Base-by-base conservation (phyloP, 2,329 filamentous ascomycete species). In the Claviceps sp. region DNA sequence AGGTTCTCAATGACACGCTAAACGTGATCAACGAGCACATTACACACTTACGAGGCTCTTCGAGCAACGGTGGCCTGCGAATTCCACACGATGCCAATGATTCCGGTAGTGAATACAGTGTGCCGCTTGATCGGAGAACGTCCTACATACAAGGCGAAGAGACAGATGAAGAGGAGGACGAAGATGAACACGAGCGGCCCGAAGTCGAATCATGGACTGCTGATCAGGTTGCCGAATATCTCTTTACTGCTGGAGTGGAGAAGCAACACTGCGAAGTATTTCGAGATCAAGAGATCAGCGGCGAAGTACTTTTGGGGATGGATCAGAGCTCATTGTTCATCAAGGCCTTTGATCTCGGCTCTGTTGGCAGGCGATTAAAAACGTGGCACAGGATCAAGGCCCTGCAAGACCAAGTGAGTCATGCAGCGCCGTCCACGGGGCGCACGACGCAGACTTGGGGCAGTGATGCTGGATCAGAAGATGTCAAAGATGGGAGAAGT, bases 1-100 rank as follows among this genome's bases (percentile, higher is more conserved):
- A 87, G 11, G 90, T 96, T 48, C 85, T 97, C 73, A 89, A 90
- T 64, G 90, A 97, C 66, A 96, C 91, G 0, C 71, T 97, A 50
- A 95, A 89, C 62, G 91, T 97, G 54, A 97, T 97, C 61, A 85
- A 97, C 65, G 91, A 97, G 68, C 91, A 96, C 64, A 95, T 97
- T 60, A 95, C 89, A 43, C 87, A 95, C 65, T 79, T 97, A 57
- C 73, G 78, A 55, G 77, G 76, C 17, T 70, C 77, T 6, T 70
- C 73, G 5, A 73, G 68, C 55, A 76, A 72, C 55, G 77, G 79
- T 26, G 67, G 65, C 38, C 60, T 83, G 56, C 71, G 78, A 57
- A 61, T 75, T 52, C 68, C 70, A 50, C 69, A 76, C 43, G 87
- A 81, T 56, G 69, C 75, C 44, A 88, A 82, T 56, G 88, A 94